Base-by-base conservation (phyloP, 2,329 filamentous ascomycete genomes). In the Colletotrichum theobromicola region DNA sequence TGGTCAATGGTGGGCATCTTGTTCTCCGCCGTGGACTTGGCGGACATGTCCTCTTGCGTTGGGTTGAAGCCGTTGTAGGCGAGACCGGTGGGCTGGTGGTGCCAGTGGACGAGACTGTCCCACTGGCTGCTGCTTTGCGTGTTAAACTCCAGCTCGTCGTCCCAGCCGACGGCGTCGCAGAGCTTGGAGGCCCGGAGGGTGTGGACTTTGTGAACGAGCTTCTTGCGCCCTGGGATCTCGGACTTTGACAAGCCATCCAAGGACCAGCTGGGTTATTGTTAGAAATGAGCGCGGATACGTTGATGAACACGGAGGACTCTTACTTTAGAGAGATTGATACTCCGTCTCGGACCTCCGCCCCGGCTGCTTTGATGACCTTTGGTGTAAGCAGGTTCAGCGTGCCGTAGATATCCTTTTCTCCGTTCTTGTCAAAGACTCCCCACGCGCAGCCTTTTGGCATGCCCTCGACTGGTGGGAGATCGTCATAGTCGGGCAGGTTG, bases 81-180 rank as follows among this genome's bases (percentile, higher is more conserved):
- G 1, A 84, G 78, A 2, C 83, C 84, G 4, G 84, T 84, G 0
- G 82, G 77, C 67, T 86, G 82, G 67, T 88, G 85, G n/a, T 84
- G 82, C 76, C 87, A 86, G 78, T 89, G 87, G 30, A 84, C 83
- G 1, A 90, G 81, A 63, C 87, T 87, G 76, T 92, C 90, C 90
- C 89, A 92, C 79, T 92, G 90, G 28, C 85, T 88, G 68, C 86
- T 87, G 37, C 82, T 81, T 77, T 92, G 89, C 0, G 89, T 91
- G 79, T 91, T 91, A 82, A 92, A 87, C 4, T 83, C 81, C 8
- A 91, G 77, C 76, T 90, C 85, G 67, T 90, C 88, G 34, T 90
- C 88, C 81, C 85, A 87, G 30, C 83, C 82, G 7, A 73, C 46
- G 8, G 67, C 78, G 12, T 77, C 73, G 13, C 78, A 79, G 5